Conservation (phyloP, 1,284 basidiomycete genomes). For the Trichosporon faecale region DNA sequence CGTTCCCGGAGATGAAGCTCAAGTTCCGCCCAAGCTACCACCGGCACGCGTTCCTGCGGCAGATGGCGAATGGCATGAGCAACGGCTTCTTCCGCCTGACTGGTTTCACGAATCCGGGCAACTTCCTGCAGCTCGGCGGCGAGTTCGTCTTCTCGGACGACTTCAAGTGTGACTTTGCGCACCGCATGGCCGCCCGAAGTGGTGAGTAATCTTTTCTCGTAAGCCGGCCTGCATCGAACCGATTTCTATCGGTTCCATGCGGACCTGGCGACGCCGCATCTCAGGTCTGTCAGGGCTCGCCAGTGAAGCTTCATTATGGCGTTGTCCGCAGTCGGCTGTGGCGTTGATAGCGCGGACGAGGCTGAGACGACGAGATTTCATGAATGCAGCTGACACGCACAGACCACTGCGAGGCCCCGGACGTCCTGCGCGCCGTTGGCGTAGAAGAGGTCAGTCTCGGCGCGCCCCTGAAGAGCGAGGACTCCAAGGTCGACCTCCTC, state of each 20-base stretch:
- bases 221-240: no score
- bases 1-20: slow-evolving; percentile 12
- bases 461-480: slow-evolving; percentile 1
- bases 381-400: slow-evolving; percentile 8
- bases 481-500: not conserved
- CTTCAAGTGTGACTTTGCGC: slow-evolving; percentile 45
- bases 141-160: slow-evolving; percentile 46
- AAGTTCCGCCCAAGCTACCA: slow-evolving; percentile 17
- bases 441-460: slow-evolving; percentile 10
- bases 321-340: not conserved
- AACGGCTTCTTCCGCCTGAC: slow-evolving; percentile 16
- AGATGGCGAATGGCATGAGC: slow-evolving; percentile 15
- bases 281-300: not conserved
- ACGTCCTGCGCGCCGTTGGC: slow-evolving; percentile 18
- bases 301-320: not conserved
- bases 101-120: slow-evolving; percentile 39
- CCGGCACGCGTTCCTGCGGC: slow-evolving; percentile 9
- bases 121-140: slow-evolving; percentile 49
- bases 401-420: slow-evolving; percentile 21
- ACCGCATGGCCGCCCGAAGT: slow-evolving; percentile 50
- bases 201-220: slow-evolving; percentile 29
- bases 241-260: not conserved
- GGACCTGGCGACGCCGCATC: not conserved
- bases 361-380: not conserved
- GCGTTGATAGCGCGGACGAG: not conserved